Percentiles rank a stretch among this genome's conserved stretches.
Evolutionary conservation across 1,284 basidiomycete species (phyloP).

Genomic region (Lentinus polychrous): DNA sequence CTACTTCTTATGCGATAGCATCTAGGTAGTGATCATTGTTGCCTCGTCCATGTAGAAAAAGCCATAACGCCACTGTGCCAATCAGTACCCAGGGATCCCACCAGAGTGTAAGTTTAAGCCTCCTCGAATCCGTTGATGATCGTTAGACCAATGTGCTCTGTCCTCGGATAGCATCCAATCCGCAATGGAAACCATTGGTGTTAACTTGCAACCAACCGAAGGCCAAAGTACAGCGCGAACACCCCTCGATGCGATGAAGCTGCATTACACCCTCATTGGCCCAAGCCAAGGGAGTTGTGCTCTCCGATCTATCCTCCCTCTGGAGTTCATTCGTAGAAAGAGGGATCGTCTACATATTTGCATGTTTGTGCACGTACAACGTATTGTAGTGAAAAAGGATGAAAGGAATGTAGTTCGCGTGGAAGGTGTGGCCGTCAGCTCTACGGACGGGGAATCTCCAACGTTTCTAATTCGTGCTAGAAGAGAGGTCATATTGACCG

Average conservation of each 20-base stretch:
- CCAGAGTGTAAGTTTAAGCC: no score
- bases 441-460: constrained; percentile 4
- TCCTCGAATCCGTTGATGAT: no score
- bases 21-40: no score
- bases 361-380: constrained; percentile 4
- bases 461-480: constrained; percentile 14
- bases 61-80: no score
- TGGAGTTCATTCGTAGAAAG: constrained; percentile 1
- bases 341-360: constrained; percentile 10
- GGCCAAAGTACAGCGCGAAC: no score
- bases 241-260: background rate
- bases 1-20: no score
- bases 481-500: constrained; percentile 29
- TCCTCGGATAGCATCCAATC: no score
- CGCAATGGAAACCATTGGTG: no score
- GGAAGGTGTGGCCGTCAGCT: background rate
- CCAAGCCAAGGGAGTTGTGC: constrained; percentile 9
- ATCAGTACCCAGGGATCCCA: no score
- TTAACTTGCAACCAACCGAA: no score
- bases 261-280: constrained; percentile 6
- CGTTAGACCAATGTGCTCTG: no score
- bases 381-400: constrained; percentile 4
- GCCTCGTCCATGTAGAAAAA: no score
- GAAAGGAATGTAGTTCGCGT: background rate
- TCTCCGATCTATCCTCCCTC: constrained; percentile 9